Percentiles rank a stretch among this genome's conserved stretches.
Evolutionary conservation across 352 stramenopile genomes (phyloP).

Genomic region (Globisporangium recalcitrans): DNA sequence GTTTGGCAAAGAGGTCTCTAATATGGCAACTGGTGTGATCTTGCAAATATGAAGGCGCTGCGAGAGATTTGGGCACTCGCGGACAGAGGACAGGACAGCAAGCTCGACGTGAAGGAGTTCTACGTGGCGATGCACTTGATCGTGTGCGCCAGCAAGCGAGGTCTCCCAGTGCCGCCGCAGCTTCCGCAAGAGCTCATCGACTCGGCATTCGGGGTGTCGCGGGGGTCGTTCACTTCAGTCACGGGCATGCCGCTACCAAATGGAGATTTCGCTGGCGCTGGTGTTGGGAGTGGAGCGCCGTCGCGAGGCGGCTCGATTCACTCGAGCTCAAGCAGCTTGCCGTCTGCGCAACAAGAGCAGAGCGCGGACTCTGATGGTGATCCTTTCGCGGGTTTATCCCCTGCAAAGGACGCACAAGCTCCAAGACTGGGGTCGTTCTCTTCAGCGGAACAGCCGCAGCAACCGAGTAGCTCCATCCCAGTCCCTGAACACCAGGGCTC

Average conservation of each 20-base stretch:
- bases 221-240: constrained; percentile 13
- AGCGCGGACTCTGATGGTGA: constrained; percentile 47
- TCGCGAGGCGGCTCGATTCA: constrained; percentile 22
- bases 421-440: constrained; percentile 23
- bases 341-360: constrained; percentile 12
- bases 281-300: not conserved
- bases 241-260: not conserved
- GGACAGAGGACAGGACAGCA: constrained; percentile 89
- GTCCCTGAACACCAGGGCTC: constrained; percentile 7
- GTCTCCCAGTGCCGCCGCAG: constrained; percentile 59
- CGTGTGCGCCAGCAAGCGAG: constrained; percentile 92
- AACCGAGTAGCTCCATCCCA: constrained; percentile 8
- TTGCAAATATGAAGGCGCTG: constrained; percentile 61
- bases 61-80: constrained; percentile 91
- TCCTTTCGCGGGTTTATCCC: constrained; percentile 50
- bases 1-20: no score
- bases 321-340: not conserved
- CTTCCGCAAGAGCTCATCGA: constrained; percentile 68
- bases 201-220: constrained; percentile 38
- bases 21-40: no score
- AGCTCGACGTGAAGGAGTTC: constrained; percentile 91
- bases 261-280: not conserved
- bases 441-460: constrained; percentile 18
- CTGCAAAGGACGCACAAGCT: constrained; percentile 25
- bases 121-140: constrained; percentile 96